Conservation (phyloP, 2,329 filamentous ascomycete species). For the Xylaria digitata region DNA sequence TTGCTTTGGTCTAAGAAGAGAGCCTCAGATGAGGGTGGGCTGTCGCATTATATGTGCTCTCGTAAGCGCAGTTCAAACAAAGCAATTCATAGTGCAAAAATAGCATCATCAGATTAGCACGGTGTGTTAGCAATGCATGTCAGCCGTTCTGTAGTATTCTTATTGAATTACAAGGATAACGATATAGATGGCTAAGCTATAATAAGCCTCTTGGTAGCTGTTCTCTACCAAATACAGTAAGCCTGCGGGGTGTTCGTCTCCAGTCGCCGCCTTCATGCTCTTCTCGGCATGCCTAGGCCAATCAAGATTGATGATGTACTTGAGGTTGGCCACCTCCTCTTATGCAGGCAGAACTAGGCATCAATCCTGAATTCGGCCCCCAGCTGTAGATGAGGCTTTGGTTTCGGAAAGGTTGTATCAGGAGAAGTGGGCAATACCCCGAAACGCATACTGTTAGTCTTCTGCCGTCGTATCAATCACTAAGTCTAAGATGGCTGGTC, state of each 20-base stretch:
- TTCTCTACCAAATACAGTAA: background rate
- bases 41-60: background rate
- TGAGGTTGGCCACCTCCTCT: background rate
- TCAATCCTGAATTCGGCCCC: background rate
- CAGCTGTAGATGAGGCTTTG: background rate
- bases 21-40: background rate
- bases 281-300: background rate
- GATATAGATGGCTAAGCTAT: background rate
- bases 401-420: background rate
- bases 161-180: background rate
- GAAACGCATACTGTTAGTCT: background rate
- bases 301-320: background rate
- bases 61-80: background rate
- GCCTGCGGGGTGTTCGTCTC: background rate
- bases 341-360: background rate
- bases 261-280: too few species aligned
- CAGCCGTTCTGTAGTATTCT: background rate
- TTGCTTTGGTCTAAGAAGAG: background rate
- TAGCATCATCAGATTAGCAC: background rate
- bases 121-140: background rate
- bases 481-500: constrained; percentile 1
- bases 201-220: background rate
- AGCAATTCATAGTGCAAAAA: background rate
- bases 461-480: background rate
- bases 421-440: background rate